A percentile compares a stretch with the other conserved stretches of the same genome.
Evolutionary conservation across 805 yeast species (phyloP).

Genomic region (Clavispora asparagi): DNA sequence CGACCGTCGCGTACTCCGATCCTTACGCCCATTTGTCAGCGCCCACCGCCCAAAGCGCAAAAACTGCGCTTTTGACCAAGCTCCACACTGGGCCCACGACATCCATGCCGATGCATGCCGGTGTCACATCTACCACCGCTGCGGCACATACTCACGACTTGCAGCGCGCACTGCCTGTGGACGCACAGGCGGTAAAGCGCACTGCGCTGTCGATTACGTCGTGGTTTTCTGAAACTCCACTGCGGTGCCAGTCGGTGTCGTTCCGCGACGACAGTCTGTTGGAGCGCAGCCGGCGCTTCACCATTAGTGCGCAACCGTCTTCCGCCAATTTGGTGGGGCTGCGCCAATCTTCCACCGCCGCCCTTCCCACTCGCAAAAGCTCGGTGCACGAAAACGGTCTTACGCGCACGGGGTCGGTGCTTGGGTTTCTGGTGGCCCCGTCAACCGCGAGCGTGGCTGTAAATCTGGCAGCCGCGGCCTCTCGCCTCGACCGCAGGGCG

Average conservation of each 20-base stretch:
- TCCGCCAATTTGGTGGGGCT: slow-evolving; percentile 17
- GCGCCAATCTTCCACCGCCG: slow-evolving; percentile 7
- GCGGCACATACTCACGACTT: neutral
- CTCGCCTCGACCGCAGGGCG: neutral
- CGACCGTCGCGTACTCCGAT: neutral
- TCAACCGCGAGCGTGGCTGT: neutral
- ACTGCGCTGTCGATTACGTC: neutral
- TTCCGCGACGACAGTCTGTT: slow-evolving; percentile 31
- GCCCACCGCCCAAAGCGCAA: neutral
- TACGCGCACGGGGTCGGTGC: slow-evolving; percentile 7
- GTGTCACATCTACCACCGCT: too few species aligned
- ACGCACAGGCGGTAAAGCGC: neutral
- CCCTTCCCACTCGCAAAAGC: slow-evolving; percentile 7
- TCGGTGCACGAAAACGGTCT: slow-evolving; percentile 6
- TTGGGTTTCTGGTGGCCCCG: neutral
- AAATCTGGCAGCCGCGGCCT: neutral
- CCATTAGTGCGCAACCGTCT: slow-evolving; percentile 41
- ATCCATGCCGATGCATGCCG: neutral
- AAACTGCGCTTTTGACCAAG: neutral
- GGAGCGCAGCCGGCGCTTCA: slow-evolving; percentile 36
- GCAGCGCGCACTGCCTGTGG: neutral
- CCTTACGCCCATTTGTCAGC: neutral
- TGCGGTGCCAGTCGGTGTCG: slow-evolving; percentile 21
- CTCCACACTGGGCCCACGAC: neutral
- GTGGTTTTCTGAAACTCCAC: neutral